Evolutionary conservation across 768 basidiomycete species (phyloP).

Genomic region (Thelephora ganbajun): DNA sequence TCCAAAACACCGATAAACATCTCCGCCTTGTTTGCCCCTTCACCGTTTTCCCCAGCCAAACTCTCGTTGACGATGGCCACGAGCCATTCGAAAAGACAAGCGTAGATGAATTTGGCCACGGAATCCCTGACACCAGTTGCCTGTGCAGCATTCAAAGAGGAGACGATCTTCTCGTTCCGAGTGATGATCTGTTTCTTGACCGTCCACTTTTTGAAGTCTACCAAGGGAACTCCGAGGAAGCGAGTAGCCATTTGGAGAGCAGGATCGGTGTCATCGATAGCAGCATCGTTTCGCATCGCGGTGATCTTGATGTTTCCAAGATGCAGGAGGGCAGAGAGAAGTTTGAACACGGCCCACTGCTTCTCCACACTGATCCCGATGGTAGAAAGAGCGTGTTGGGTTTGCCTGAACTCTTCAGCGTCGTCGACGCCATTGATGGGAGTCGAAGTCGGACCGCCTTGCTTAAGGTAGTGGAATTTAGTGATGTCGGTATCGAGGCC

Average conservation of each 20-base stretch:
- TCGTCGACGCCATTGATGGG: slow-evolving; percentile 92
- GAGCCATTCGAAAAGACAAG: slow-evolving; percentile 97
- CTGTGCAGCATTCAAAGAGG: slow-evolving; percentile 70
- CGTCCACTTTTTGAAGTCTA: slow-evolving; percentile 98
- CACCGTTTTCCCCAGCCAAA: slow-evolving; percentile 87
- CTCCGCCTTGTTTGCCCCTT: slow-evolving; percentile 79
- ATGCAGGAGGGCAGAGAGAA: slow-evolving; percentile 87
- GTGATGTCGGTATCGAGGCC: slow-evolving; percentile 76
- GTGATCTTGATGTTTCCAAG: slow-evolving; percentile 95
- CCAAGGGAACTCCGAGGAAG: slow-evolving; percentile 78
- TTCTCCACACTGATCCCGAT: slow-evolving; percentile 97
- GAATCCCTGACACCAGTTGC: slow-evolving; percentile 91
- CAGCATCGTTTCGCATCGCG: slow-evolving; percentile 66
- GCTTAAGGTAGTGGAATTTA: slow-evolving; percentile 86
- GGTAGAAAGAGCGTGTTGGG: slow-evolving; percentile 89
- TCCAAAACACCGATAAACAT: slow-evolving; percentile 99
- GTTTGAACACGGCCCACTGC: slow-evolving; percentile 95
- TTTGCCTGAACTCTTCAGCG: slow-evolving; percentile 85
- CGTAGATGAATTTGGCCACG: slow-evolving; percentile 97
- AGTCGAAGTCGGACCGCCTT: slow-evolving; percentile 80
- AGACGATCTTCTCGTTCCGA: slow-evolving; percentile 90
- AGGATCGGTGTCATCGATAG: slow-evolving; percentile 71
- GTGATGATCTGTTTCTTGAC: slow-evolving; percentile 96
- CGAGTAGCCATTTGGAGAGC: slow-evolving; percentile 71
- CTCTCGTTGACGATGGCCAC: slow-evolving; percentile 96